phyloP scores from a whole-genome alignment of 805 yeast genomes.

The Myxozyma melibiosi region DNA sequence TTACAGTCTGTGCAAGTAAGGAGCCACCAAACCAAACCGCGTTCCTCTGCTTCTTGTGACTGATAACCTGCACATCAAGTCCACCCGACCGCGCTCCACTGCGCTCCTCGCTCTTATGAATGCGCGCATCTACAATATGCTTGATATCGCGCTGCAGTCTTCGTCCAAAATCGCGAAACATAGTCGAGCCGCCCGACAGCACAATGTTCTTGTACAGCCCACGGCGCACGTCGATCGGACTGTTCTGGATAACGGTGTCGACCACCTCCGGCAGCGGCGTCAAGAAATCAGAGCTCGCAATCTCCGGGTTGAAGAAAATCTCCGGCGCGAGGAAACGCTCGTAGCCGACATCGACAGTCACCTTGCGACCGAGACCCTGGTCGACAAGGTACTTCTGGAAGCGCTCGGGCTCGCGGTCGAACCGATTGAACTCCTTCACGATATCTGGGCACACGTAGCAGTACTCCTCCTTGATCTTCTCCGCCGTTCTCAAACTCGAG shows the following conservation, averaged over 20 bases:
- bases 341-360: conserved; percentile 89
- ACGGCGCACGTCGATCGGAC: conserved; percentile 98
- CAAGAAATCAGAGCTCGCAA: conserved; percentile 89
- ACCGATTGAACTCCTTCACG: conserved; percentile 92
- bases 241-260: conserved; percentile 89
- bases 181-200: conserved; percentile 95
- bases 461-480: conserved; percentile 91
- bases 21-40: conserved; percentile 99
- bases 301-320: conserved; percentile 96
- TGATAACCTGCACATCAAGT: conserved; percentile 93
- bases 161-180: conserved; percentile 98
- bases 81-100: conserved; percentile 82
- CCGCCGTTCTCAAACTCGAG: conserved; percentile 93
- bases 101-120: conserved; percentile 73
- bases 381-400: conserved; percentile 92
- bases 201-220: conserved; percentile 95
- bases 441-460: conserved; percentile 98
- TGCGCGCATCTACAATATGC: conserved; percentile 83
- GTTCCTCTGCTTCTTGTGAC: conserved; percentile 95
- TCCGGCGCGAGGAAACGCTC: conserved; percentile 99
- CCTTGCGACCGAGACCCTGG: conserved; percentile 63
- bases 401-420: conserved; percentile 90
- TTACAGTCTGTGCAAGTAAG: conserved; percentile 84
- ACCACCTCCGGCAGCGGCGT: conserved; percentile 97
- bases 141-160: conserved; percentile 94